Percentiles rank a stretch among this genome's conserved stretches.
Conservation (phyloP, 495 filamentous ascomycete genomes). For the Amorphotheca resinae region DNA sequence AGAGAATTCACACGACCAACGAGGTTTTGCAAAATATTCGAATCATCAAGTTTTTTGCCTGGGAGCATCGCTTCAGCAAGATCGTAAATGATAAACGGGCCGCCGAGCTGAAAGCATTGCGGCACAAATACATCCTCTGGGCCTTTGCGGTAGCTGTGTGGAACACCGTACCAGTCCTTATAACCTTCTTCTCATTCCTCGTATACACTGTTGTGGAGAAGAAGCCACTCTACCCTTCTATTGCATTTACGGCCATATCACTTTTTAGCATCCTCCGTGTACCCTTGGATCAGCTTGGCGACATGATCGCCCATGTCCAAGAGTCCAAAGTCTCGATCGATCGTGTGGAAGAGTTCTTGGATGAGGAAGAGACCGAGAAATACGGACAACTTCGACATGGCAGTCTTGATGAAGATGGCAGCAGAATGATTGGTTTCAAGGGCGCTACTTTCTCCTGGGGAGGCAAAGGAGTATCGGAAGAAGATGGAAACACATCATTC, state of each 20-base stretch:
- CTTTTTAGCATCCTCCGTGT: constrained; percentile 92
- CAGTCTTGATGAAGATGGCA: constrained; percentile 44
- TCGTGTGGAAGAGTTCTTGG: constrained; percentile 89
- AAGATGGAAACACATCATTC: constrained; percentile 25
- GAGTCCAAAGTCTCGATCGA: constrained; percentile 96
- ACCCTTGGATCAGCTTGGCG: constrained; percentile 89
- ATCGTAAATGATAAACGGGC: constrained; percentile 80
- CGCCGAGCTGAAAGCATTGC: constrained; percentile 64
- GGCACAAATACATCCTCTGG: constrained; percentile 82
- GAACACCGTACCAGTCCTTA: constrained; percentile 91
- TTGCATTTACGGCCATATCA: constrained; percentile 93
- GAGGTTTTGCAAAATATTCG: constrained; percentile 96
- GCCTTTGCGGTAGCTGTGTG: constrained; percentile 83
- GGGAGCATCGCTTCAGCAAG: constrained; percentile 84
- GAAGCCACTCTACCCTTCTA: constrained; percentile 78
- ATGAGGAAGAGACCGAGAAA: constrained; percentile 93
- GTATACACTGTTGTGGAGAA: constrained; percentile 85
- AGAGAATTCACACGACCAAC: constrained; percentile 91
- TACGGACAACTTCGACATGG: constrained; percentile 68
- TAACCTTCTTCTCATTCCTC: constrained; percentile 91
- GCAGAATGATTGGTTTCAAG: constrained; percentile 68
- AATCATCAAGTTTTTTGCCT: constrained; percentile 99
- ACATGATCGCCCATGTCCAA: constrained; percentile 98
- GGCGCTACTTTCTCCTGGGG: constrained; percentile 86
- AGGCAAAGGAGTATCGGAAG: constrained; percentile 27